Percentiles rank a stretch among this genome's conserved stretches.
These are phyloP conservation scores for Botrytis byssoidea DNA, from an alignment of 2,329 filamentous ascomycete species.

Conservation along the genomic window DNA sequence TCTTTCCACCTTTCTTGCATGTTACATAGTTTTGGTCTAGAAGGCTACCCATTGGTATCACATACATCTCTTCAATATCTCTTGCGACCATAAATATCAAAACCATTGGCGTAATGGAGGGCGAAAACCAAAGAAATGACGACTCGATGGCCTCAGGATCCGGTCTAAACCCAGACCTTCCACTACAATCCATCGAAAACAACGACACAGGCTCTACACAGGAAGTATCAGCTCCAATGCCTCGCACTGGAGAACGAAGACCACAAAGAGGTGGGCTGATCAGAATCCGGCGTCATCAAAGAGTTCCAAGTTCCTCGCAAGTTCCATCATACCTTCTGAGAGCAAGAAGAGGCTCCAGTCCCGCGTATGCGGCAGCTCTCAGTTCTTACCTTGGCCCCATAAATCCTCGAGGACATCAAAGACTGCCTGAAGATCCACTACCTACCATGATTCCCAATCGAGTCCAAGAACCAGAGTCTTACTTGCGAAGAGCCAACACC, in stretches of 20 bases:
- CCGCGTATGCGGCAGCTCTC: neutral
- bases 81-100: neutral
- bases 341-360: neutral
- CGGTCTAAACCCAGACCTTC: neutral
- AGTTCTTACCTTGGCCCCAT: neutral
- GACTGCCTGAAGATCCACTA: neutral
- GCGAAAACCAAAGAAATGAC: neutral
- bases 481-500: neutral
- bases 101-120: neutral
- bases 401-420: neutral
- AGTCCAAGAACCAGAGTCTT: neutral
- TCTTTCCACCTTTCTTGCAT: too few species aligned
- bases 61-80: neutral
- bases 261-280: neutral
- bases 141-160: neutral
- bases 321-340: neutral
- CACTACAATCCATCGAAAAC: neutral
- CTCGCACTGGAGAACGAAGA: neutral
- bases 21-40: neutral
- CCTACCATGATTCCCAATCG: neutral
- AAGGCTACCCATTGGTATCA: neutral
- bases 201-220: neutral
- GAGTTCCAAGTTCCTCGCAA: neutral
- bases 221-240: accelerated
- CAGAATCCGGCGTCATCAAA: neutral